These are phyloP conservation scores for Rhizophagus clarus DNA, from an alignment of 192 early-diverging fungal genomes.

Conservation along the genomic window DNA sequence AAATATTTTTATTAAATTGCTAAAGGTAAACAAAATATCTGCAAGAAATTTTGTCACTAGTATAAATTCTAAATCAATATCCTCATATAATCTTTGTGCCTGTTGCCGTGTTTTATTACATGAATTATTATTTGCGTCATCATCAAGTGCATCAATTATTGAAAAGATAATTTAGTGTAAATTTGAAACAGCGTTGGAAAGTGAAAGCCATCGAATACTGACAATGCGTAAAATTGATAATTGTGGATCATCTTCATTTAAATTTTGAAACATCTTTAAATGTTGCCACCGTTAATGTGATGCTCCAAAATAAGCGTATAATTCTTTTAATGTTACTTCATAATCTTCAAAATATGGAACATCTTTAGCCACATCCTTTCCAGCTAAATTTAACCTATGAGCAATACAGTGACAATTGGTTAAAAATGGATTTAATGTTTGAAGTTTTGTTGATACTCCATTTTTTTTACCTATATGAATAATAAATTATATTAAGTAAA, in stretches of 20 bases:
- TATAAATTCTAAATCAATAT: slow-evolving; percentile 14
- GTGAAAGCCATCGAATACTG: not conserved
- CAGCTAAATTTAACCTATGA: not conserved
- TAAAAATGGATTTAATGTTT: slow-evolving; percentile 12
- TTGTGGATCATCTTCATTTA: slow-evolving; percentile 7
- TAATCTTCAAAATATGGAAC: slow-evolving; percentile 16
- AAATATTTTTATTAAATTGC: not conserved
- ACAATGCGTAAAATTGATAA: not conserved
- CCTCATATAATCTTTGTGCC: not conserved
- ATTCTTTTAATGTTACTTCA: slow-evolving; percentile 12
- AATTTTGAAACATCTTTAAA: not conserved
- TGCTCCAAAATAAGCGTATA: slow-evolving; percentile 3
- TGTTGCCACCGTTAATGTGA: not conserved
- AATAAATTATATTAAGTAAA: not conserved
- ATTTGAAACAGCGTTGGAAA: slow-evolving; percentile 11
- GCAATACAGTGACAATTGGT: slow-evolving; percentile 4
- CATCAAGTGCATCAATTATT: slow-evolving; percentile 2
- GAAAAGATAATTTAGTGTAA: slow-evolving; percentile 24
- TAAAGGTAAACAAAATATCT: slow-evolving; percentile 5
- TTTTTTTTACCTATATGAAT: not conserved
- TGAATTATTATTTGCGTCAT: not conserved
- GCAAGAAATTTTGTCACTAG: slow-evolving; percentile 7
- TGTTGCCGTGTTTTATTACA: not conserved
- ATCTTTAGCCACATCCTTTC: not conserved
- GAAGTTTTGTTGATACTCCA: not conserved